Evolutionary conservation across 1,284 basidiomycete genomes (phyloP).

Genomic region (Trichosporon sp.): DNA sequence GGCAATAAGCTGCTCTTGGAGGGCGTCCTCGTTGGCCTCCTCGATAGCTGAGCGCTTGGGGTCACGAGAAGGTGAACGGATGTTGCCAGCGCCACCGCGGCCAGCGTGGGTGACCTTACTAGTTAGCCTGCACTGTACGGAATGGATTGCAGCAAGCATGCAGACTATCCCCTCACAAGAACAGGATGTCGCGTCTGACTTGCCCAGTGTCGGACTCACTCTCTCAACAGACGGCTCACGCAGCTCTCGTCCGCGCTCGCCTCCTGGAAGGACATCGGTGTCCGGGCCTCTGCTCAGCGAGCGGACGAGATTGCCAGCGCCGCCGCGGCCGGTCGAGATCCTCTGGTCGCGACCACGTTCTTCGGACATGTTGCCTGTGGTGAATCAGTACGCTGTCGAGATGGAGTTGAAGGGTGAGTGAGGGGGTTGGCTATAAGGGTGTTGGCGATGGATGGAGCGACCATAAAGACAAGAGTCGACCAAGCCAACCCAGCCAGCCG

Average conservation of each 20-base stretch:
- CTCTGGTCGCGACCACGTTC: constrained; percentile 18
- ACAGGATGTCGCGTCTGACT: background rate
- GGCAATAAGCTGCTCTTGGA: constrained; percentile 42
- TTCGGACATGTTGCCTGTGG: constrained; percentile 16
- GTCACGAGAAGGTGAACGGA: constrained; percentile 41
- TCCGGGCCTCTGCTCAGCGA: constrained; percentile 38
- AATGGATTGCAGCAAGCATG: background rate
- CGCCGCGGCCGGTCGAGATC: constrained; percentile 46
- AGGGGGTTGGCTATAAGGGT: background rate
- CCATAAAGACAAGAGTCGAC: background rate
- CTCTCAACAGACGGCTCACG: constrained; percentile 25
- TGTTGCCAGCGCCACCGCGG: constrained; percentile 48
- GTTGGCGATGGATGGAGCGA: background rate
- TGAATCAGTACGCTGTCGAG: background rate
- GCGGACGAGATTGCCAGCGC: constrained; percentile 45
- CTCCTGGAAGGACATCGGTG: constrained; percentile 28
- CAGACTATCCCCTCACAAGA: background rate
- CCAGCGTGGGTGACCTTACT: constrained; percentile 43
- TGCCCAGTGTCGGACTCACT: constrained; percentile 18
- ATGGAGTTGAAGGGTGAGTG: background rate
- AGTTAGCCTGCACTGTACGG: background rate
- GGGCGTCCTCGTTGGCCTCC: constrained; percentile 39
- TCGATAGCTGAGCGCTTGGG: constrained; percentile 23
- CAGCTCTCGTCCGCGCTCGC: constrained; percentile 42
- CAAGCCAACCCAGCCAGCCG: background rate